Evolutionary conservation across 2,329 filamentous ascomycete species (phyloP), one percentile per base, ranked within the genome.

Genomic region (Ceratocystis diversiconidia): DNA sequence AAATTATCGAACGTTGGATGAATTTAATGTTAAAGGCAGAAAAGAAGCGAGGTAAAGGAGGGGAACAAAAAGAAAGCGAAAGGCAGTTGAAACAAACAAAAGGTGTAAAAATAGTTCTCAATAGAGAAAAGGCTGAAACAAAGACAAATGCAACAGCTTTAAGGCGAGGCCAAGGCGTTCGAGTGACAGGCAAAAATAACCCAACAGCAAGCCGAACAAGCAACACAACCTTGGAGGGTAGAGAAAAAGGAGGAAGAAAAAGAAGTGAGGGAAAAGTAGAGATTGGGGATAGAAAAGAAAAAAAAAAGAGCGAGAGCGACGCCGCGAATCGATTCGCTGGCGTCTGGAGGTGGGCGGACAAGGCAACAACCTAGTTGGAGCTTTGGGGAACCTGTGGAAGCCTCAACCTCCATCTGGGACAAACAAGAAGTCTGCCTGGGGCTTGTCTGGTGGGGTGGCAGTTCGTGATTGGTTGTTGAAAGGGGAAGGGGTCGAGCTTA

Each of bases 71-170:
- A 50, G 50, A 48, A 48, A 25, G 44, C 36, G 12, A 48, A 6
- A 10, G 43, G 52, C 32, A 48, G 12, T 41, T 22, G 32, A 41
- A 44, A 64, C 30, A 64, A 55, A 41, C 36, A 55, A 43, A 41
- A 22, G 30, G 19, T 41, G 48, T 57, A 64, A 64, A 59, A 59
- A 64, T 57, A 64, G 22, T 57, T 57, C 5, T n/a, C 28, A 52
- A 44, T 43, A 25, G 25, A 65, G 22, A 65, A 46, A 7, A 60
- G 46, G 32, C 50, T 30, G 48, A 46, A 41, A 64, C 44, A 64
- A 59, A 19, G n/a, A 22, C 36, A 28, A 41, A 12, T 22, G 48
- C 36, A 48, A 19, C 32, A 59, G n/a, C 32, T 22, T 28, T 19
- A 64, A 48, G 44, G 17, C 61, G 61, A 62, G 28, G 17, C 41